Conservation (phyloP, 106 monocot species). For the Agapanthus africanus region DNA sequence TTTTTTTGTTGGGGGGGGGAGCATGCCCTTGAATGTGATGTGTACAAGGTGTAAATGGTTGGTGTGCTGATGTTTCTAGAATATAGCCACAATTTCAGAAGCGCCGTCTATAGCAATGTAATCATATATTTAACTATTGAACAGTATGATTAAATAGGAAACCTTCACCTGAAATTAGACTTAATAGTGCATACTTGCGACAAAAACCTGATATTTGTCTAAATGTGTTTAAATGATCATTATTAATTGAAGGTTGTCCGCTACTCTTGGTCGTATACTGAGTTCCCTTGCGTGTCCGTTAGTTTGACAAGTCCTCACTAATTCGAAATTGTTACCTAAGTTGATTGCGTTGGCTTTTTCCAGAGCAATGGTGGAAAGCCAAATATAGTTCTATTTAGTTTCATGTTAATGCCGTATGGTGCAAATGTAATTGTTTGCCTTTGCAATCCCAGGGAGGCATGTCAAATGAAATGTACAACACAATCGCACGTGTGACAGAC, state of each 20-base stretch:
- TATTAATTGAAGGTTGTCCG: background rate
- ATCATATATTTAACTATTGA: background rate
- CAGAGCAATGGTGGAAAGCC: background rate
- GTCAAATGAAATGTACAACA: slow-evolving; percentile 96
- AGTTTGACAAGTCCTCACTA: background rate
- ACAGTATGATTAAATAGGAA: background rate
- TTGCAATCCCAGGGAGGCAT: slow-evolving; percentile 73
- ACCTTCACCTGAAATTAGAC: too few relatives aligned
- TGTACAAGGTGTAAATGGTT: background rate
- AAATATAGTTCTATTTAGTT: background rate
- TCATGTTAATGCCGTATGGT: background rate
- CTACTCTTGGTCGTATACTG: background rate
- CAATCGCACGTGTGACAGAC: slow-evolving; percentile 95
- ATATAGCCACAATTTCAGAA: too few relatives aligned
- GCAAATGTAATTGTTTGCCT: slow-evolving; percentile 4
- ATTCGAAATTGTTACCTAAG: background rate
- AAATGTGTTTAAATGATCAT: background rate
- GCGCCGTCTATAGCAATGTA: too few relatives aligned
- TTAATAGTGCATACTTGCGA: background rate
- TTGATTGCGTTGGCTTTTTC: background rate
- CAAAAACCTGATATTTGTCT: background rate
- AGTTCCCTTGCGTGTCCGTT: background rate
- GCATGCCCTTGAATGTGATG: too few relatives aligned
- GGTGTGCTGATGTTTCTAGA: background rate
- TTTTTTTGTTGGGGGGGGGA: too few relatives aligned